Base-by-base conservation (phyloP, 345 rosid genomes). In the Linum lewisii region DNA sequence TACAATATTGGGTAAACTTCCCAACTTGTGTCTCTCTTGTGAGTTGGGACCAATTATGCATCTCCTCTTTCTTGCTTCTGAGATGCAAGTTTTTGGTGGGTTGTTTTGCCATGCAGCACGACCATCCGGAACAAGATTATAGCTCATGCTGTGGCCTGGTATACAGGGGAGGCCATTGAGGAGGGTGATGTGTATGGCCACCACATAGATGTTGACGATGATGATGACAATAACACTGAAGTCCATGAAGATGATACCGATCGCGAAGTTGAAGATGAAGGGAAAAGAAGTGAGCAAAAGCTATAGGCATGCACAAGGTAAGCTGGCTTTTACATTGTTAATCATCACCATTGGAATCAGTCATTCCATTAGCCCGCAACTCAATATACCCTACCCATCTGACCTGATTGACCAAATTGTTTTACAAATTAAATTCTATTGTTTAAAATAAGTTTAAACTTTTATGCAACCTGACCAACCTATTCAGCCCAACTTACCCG, bases 111-210 rank as follows among this genome's bases (percentile, higher is more conserved):
- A 24, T 52, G 23, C 24, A 52, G 70, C 21, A 59, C 64, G 16
- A 54, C 54, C 9, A 54, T 54, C 54, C 65, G 65, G 45, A 59
- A 60, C 47, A 66, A 66, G 61, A 66, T 66, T 37, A 66, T 60
- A 25, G 60, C 47, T 18, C 64, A 60, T 60, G 70, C 70, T 7
- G 56, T 66, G 22, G 60, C 70, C 24, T 66, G 70, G 70, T 66
- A 37, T 42, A 66, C 70, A 5, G 61, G 70, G 52, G 65, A 66
- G 65, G 65, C 60, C 7, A 52, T 44, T 18, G 47, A 59, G 54
- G 47, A 59, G 45, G 64, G 21, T 20, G 65, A 54, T 54, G 60
- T 25, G 14, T 20, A 20, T 21, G 56, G 56, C 23, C 56, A 20
- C 15, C 24, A 52, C 9, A 25, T 38, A 7, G 70, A 60, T 15